Evolutionary conservation across 768 basidiomycete species (phyloP).

Genomic region (Coprinopsis cinerea): DNA sequence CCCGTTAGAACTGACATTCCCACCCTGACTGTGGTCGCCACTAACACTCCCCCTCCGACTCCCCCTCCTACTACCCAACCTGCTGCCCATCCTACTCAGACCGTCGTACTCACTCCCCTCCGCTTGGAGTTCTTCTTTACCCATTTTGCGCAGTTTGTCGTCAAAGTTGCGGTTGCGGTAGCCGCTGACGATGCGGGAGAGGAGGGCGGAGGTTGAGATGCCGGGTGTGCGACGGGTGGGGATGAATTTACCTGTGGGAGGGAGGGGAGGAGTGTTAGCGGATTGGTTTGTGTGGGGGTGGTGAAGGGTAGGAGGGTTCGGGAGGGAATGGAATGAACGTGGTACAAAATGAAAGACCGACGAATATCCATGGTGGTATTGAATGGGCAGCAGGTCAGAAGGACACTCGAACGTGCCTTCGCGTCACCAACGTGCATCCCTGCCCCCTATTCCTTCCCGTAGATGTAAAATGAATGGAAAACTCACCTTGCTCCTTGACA

Average conservation of each 20-base stretch:
- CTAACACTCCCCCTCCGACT: conserved; percentile 26
- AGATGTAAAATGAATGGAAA: neutral
- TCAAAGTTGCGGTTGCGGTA: conserved; percentile 87
- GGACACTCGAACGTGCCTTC: too few relatives aligned
- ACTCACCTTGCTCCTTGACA: conserved; percentile 72
- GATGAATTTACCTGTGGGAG: conserved; percentile 74
- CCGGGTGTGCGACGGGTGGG: conserved; percentile 94
- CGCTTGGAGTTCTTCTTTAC: conserved; percentile 62
- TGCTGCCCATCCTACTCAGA: conserved; percentile 25
- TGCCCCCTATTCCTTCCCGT: too few relatives aligned
- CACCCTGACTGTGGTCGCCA: neutral
- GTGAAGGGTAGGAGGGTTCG: neutral
- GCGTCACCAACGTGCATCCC: too few relatives aligned
- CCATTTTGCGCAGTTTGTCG: conserved; percentile 85
- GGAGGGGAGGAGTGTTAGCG: neutral
- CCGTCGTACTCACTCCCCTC: conserved; percentile 53
- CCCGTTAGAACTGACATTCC: neutral
- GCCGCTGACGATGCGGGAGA: conserved; percentile 86
- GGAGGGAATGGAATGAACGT: neutral
- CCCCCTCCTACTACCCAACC: conserved; percentile 15
- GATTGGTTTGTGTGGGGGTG: neutral
- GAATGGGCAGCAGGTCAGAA: too few relatives aligned
- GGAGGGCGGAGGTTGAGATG: conserved; percentile 87
- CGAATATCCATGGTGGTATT: neutral
- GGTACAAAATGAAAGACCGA: neutral